These are phyloP conservation scores for Lachnellula suecica DNA, from an alignment of 2,329 filamentous ascomycete genomes.

Conservation along the genomic window DNA sequence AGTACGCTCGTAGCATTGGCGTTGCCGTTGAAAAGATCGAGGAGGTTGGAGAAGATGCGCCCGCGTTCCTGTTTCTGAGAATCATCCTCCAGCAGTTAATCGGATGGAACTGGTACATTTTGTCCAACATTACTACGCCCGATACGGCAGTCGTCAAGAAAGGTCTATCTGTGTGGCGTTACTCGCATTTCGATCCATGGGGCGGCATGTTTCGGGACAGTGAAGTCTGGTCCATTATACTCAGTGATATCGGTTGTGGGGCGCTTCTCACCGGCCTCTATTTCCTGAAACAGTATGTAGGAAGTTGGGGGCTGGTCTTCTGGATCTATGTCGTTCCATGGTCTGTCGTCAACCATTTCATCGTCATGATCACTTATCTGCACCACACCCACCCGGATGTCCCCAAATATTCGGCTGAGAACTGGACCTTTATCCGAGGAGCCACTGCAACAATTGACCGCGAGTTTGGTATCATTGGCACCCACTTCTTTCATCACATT, in stretches of 20 bases:
- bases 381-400: constrained; percentile 93
- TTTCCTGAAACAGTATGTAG: constrained; percentile 46
- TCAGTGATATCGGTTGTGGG: constrained; percentile 78
- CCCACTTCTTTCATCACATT: constrained; percentile 86
- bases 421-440: constrained; percentile 89
- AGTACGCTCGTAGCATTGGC: constrained; percentile 72
- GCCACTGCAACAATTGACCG: constrained; percentile 93
- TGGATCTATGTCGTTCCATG: constrained; percentile 91
- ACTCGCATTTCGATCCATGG: constrained; percentile 88
- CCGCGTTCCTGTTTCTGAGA: constrained; percentile 70
- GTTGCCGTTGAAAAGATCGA: constrained; percentile 72
- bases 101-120: constrained; percentile 87
- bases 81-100: constrained; percentile 80
- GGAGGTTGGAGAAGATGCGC: constrained; percentile 90
- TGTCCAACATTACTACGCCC: constrained; percentile 90
- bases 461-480: constrained; percentile 92
- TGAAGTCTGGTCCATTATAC: constrained; percentile 78
- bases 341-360: constrained; percentile 97
- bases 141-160: constrained; percentile 92
- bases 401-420: constrained; percentile 80
- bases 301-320: constrained; percentile 81
- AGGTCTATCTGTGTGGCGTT: constrained; percentile 74
- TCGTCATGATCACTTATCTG: constrained; percentile 76
- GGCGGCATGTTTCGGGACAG: constrained; percentile 87
- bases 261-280: constrained; percentile 68